Percentiles rank a stretch among this genome's conserved stretches.
These are phyloP conservation scores for Cornus controversa DNA, from an alignment of 148 eudicot genomes.

Conservation along the genomic window DNA sequence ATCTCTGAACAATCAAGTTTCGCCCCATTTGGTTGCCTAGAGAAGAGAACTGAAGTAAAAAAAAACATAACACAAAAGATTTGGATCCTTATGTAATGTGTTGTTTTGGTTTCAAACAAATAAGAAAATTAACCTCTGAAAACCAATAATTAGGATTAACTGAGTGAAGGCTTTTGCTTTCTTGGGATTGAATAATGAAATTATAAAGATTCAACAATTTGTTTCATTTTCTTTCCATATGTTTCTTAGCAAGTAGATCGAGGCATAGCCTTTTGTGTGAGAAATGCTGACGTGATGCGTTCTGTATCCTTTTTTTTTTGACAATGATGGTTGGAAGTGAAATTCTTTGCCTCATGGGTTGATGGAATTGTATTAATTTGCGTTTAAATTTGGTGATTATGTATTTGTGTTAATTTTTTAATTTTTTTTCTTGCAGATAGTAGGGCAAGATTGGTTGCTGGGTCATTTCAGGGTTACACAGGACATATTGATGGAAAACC, in stretches of 20 bases:
- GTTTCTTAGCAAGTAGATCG: background rate
- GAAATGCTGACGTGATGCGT: background rate
- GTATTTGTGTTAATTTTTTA: background rate
- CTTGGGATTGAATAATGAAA: background rate
- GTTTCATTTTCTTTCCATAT: too few species aligned
- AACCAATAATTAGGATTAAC: background rate
- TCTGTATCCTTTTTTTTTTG: background rate
- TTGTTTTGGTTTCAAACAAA: background rate
- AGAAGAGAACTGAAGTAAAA: background rate
- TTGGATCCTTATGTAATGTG: background rate
- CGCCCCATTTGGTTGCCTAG: background rate
- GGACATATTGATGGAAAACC: constrained; percentile 99
- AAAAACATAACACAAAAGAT: background rate
- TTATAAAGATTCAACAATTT: background rate
- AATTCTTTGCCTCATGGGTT: background rate
- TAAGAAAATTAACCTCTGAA: background rate
- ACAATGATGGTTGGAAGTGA: background rate
- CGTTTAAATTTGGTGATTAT: background rate
- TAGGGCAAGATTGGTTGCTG: constrained; percentile 91
- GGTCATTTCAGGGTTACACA: constrained; percentile 96
- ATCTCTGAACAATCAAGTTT: background rate
- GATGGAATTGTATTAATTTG: background rate
- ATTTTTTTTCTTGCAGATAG: constrained; percentile 61
- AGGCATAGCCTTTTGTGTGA: background rate
- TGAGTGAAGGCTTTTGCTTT: background rate